Evolutionary conservation across 495 filamentous ascomycete species (phyloP), one percentile per base, ranked within the genome.

Genomic region (Hypoxylon fuscum): DNA sequence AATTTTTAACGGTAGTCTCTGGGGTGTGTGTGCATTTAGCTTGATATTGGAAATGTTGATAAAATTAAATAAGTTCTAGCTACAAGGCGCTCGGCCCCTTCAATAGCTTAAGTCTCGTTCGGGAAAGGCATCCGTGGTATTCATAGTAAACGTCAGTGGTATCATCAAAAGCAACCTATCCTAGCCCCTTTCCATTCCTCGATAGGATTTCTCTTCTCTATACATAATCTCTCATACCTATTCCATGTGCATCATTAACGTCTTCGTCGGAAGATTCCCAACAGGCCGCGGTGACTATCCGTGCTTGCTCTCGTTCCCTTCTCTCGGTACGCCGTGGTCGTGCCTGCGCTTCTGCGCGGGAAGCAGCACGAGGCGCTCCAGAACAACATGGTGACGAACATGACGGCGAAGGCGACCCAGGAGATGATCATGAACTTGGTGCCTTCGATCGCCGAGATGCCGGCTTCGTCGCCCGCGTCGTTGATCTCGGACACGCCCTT

Each of bases 361-460:
- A 81, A 43, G 80, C 75, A 68, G 87, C 47, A 59, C 38, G 55
- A 37, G 5, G 54, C 85, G 64, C 88, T 73, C 53, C 85, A 76
- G 40, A 85, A 76, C 1, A 80, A 70, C 27, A 87, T 77, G 47
- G 88, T 82, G 11, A 82, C 78, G 2, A 82, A 73, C 45, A 90
- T 77, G 9, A 85, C 81, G 0, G 82, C 89, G 14, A 87, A 79
- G 27, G 88, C 84, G 1, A 84, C 80, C 59, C 88, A 90, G 0
- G 88, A 83, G n/a, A 93, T 72, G 18, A 62, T 65, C 31, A 71
- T 68, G 50, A 77, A 75, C 32, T 61, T 69, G 20, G 25, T 44
- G 12, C 78, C 77, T 11, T 65, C 48, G 5, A 60, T 49, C 1
- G 73, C 76, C 0, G 53, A 57, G 22, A 81, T 63, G 8, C 74